Base-by-base conservation (phyloP, 257 asterid genomes). In the Primulina huaijiensis region DNA sequence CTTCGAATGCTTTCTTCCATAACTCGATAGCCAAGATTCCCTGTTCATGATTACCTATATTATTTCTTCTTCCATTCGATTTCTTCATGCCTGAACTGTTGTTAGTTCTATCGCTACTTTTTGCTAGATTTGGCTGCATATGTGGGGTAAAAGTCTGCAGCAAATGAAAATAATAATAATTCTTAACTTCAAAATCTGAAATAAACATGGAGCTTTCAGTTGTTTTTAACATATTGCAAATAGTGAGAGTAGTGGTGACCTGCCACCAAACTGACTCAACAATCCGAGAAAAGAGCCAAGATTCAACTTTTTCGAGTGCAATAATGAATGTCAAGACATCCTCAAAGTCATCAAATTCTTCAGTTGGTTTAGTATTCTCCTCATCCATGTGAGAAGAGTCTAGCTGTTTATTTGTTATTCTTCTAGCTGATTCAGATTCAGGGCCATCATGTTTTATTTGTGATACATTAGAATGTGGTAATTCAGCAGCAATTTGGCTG, bases 231-330 rank as follows among this genome's bases (percentile, higher is more conserved):
- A 70, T 57, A 70, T 31, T 60, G 33, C 61, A 59, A 78, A 72
- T 52, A 20, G 37, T 66, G 43, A 66, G 71, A 67, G 57, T 50
- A 50, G 8, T 50, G 5, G 20, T 23, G 68, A 93, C 99, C 99
- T 93, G 99, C 99, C 99, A 93, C 99, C 99, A 93, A 38, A 93
- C 68, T 37, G 96, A 93, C 87, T 93, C 94, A 7, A 89, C 92
- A 27, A 90, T 86, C 56, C 95, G 80, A 69, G 92, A 82, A 80
- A 93, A 93, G 69, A 93, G 82, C 99, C 99, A 93, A 66, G 96
- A 85, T 84, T 93, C 99, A 23, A 89, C 82, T 75, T 82, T 87
- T 72, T 93, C 97, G 17, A 93, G 77, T 8, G 96, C 90, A 30
- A 82, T 78, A 72, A 81, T 82, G 75, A 93, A 83, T 29, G 93